A percentile compares a stretch with the other conserved stretches of the same genome.
phyloP scores from a whole-genome alignment of 2,329 filamentous ascomycete genomes.

The Cladosporium sp. region DNA sequence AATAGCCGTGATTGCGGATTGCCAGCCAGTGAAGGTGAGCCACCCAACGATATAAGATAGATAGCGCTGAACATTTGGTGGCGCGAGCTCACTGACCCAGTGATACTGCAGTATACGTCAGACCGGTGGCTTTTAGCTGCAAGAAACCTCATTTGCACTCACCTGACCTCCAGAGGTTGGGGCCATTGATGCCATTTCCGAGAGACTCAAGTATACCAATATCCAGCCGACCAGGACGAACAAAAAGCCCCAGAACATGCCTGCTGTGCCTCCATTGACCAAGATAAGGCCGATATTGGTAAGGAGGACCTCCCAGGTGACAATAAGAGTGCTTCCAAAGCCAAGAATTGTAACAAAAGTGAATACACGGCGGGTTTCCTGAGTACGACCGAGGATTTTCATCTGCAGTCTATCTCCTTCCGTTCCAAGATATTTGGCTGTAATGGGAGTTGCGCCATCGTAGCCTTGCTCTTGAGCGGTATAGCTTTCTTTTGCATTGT shows the following conservation, averaged over 20 bases:
- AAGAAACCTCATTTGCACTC: neutral
- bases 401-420: slow-evolving; percentile 8
- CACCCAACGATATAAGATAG: slow-evolving; percentile 18
- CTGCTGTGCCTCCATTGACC: slow-evolving; percentile 29
- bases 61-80: slow-evolving; percentile 10
- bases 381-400: slow-evolving; percentile 4
- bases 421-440: slow-evolving; percentile 9
- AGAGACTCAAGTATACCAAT: slow-evolving; percentile 24
- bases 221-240: slow-evolving; percentile 25
- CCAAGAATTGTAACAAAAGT: slow-evolving; percentile 27
- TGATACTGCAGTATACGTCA: neutral
- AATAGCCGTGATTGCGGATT: slow-evolving; percentile 15
- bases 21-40: slow-evolving; percentile 16
- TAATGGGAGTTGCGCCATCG: slow-evolving; percentile 1
- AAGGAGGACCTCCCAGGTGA: slow-evolving; percentile 27
- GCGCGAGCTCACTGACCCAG: slow-evolving; percentile 24
- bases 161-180: slow-evolving; percentile 25
- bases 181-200: slow-evolving; percentile 33
- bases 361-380: slow-evolving; percentile 24
- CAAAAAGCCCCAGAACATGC: slow-evolving; percentile 29
- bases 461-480: slow-evolving; percentile 2
- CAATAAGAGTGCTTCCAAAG: slow-evolving; percentile 27
- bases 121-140: no score
- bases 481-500: neutral
- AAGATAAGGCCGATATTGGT: slow-evolving; percentile 17